Evolutionary conservation across 2,329 filamentous ascomycete genomes (phyloP), one percentile per base, ranked within the genome.

Genomic region (Rugonectria rugulosa): DNA sequence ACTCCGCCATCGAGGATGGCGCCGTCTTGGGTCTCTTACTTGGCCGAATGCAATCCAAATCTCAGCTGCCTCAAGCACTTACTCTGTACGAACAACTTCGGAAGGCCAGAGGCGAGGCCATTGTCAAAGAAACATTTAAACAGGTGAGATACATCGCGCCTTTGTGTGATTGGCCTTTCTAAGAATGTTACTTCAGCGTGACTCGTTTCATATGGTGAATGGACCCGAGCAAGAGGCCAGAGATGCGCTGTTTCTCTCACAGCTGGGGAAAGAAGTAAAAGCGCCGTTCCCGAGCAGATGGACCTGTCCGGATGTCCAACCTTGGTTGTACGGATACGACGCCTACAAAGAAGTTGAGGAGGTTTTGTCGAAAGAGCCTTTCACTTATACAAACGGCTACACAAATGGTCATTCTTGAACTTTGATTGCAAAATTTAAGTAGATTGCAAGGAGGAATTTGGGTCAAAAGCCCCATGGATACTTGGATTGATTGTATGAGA

Each of bases 1-100:
- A 89, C 65, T 86, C 81, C 0, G 82, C 84, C 0, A 76, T 91
- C 1, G 88, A 91, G 66, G 88, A 91, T 48, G 88, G 87, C 0
- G 86, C 87, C 0, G 85, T 88, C 0, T 72, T 90, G 0, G 88
- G 87, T 1, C 75, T 79, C 1, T 64, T 89, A 2, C 72, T 90
- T 0, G 79, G 80, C 0, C 75, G 79, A 3, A 73, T 88, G 9
- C 71, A 74, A 27, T 70, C 69, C 1, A 79, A 75, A 41, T 73
- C 78, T 0, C 75, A 82, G 23, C 54, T 86, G 2, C 76, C 77
- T 0, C 72, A 75, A n/a, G 78, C 74, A 0, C 66, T 80, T 15
- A 64, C 63, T 21, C 62, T 79, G 53, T 84, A 83, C 63, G 73
- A 83, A 51, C 65, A 66, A 11, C 57, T 83, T 57, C 75, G 81